Evolutionary conservation across 768 basidiomycete species (phyloP), one percentile per base, ranked within the genome.

Genomic region (Tulasnella sp.): DNA sequence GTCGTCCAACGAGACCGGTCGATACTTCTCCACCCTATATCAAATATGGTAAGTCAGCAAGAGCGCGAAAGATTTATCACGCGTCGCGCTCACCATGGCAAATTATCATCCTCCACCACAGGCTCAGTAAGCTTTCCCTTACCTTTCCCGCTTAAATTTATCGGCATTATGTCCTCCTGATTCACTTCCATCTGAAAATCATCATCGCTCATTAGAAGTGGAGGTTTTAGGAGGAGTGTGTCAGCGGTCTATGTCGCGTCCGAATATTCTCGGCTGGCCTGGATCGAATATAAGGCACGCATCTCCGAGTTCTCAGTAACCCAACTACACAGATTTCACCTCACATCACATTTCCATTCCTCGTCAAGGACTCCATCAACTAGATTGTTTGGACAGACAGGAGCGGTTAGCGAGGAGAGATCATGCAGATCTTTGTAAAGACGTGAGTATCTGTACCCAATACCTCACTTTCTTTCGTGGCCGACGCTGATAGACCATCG

Each of bases 361-460:
- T 86, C 77, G 82, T 90, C 85, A 73, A 91, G 82, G 88, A 92
- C 86, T 91, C 88, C 89, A 92, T 74, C 88, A 52, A 32, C 61
- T 23, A 48, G 82, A 82, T 83, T 65, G 80, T 64, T 68, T 83
- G 84, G 87, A 82, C 91, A 88, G 88, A 91, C 74, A 91, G 89
- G 87, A 38, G 85, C 84, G 76, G 83, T 80, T 78, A 75, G 67
- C 30, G 38, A 60, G 32, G 42, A n/a, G 17, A 54, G 47, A 61
- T 17, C 68, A 95, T 96, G 93, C 93, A 96, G 77, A 97, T 96
- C 72, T 97, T 98, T 76, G 94, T 98, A 61, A 97, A 92, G 77
- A 92, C 91, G 89, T 89, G 67, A 61, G 88, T 32, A 15, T 3
- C 48, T 43, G 29, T 27, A 13, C 56, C 54, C 63, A 27, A 44